A percentile compares a stretch with the other conserved stretches of the same genome.
Conservation (phyloP, 768 basidiomycete genomes). For the Hortiboletus campestris region DNA sequence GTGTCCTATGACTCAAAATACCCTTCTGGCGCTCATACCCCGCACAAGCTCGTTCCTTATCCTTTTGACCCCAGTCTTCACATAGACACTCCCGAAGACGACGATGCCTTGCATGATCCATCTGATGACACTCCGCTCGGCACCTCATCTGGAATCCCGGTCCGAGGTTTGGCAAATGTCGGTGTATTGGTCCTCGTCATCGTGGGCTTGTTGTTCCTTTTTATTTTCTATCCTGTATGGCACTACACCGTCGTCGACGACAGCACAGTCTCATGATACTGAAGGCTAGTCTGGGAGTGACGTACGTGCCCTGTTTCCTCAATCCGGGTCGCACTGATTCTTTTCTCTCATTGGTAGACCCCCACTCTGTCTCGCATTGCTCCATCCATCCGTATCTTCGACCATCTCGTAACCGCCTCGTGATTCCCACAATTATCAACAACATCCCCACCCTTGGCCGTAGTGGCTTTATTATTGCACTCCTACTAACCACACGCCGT, state of each 20-base stretch:
- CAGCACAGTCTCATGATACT: constrained; percentile 5
- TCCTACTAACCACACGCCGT: background rate
- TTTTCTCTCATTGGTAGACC: background rate
- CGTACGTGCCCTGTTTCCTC: constrained; percentile 5
- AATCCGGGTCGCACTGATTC: background rate
- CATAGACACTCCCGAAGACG: constrained; percentile 60
- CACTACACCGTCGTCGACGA: constrained; percentile 14
- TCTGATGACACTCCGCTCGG: constrained; percentile 32
- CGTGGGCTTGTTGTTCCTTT: constrained; percentile 61
- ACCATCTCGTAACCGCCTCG: background rate
- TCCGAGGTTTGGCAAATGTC: constrained; percentile 66
- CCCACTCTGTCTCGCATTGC: constrained; percentile 2
- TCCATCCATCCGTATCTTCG: constrained; percentile 2
- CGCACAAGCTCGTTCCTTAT: constrained; percentile 56
- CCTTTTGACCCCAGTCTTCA: constrained; percentile 67
- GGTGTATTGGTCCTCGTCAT: constrained; percentile 64
- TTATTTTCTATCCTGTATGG: constrained; percentile 80
- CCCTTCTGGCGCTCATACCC: constrained; percentile 40
- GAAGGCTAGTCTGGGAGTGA: background rate
- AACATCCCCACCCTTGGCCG: background rate
- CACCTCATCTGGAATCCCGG: constrained; percentile 26
- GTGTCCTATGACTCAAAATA: constrained; percentile 64
- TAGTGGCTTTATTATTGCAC: background rate
- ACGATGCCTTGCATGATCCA: constrained; percentile 74
- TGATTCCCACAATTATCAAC: background rate